Evolutionary conservation across 352 stramenopile genomes (phyloP).

Genomic region (Phytophthora vignae): DNA sequence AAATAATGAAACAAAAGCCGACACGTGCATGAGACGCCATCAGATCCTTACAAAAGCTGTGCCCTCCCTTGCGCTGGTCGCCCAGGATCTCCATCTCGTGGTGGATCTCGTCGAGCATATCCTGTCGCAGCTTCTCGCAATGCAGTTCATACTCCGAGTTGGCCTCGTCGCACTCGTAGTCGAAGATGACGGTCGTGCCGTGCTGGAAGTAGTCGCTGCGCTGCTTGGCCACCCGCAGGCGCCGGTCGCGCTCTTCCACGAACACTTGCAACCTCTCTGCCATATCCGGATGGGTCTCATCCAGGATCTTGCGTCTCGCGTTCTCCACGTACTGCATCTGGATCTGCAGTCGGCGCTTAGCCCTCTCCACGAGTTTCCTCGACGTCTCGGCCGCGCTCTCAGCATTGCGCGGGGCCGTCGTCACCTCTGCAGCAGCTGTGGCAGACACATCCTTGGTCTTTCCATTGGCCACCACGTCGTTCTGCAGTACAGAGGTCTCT

Average conservation of each 20-base stretch:
- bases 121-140: slow-evolving; percentile 81
- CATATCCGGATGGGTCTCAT: slow-evolving; percentile 80
- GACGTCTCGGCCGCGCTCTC: slow-evolving; percentile 39
- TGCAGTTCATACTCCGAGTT: slow-evolving; percentile 78
- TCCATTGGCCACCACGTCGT: slow-evolving; percentile 16
- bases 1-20: slow-evolving; percentile 5
- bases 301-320: slow-evolving; percentile 61
- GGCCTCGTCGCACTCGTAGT: slow-evolving; percentile 85
- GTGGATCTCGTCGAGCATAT: slow-evolving; percentile 90
- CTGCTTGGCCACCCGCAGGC: slow-evolving; percentile 52
- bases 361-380: slow-evolving; percentile 41
- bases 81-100: slow-evolving; percentile 86
- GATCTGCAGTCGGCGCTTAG: slow-evolving; percentile 56
- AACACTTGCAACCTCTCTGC: slow-evolving; percentile 50
- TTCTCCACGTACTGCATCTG: slow-evolving; percentile 82
- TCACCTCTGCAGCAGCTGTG: slow-evolving; percentile 2
- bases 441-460: slow-evolving; percentile 11
- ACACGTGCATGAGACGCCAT: neutral
- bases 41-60: slow-evolving; percentile 44
- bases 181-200: slow-evolving; percentile 74
- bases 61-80: slow-evolving; percentile 73
- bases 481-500: neutral
- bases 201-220: slow-evolving; percentile 65
- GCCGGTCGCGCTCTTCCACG: slow-evolving; percentile 52
- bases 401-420: slow-evolving; percentile 9